A percentile compares a stretch with the other conserved stretches of the same genome.
Evolutionary conservation across 176 grass and related monocot species (phyloP).

Genomic region (Triticum timopheevii): DNA sequence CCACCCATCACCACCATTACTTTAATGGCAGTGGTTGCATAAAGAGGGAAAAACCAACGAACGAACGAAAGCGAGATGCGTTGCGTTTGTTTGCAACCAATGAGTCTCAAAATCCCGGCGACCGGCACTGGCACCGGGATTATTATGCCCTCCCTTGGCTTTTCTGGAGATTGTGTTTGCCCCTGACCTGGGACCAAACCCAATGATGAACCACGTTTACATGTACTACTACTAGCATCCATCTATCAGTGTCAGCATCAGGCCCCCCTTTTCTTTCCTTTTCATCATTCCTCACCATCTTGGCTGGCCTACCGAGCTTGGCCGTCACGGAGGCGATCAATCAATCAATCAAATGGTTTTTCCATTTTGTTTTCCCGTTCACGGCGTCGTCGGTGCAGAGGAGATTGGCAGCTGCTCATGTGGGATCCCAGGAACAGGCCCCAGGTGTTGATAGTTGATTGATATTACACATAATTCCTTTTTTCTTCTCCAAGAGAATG

Average conservation of each 20-base stretch:
- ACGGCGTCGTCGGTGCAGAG: neutral
- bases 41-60: neutral
- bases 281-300: neutral
- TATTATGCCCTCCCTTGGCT: neutral
- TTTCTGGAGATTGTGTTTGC: neutral
- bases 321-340: neutral
- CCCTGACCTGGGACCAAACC: neutral
- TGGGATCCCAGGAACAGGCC: neutral
- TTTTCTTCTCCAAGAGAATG: neutral
- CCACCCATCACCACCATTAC: neutral
- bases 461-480: no score
- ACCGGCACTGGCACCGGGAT: neutral
- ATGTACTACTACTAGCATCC: neutral
- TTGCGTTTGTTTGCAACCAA: neutral
- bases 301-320: constrained; percentile 19
- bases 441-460: neutral
- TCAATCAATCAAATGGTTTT: no score
- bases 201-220: neutral
- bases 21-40: neutral
- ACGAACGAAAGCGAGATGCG: neutral
- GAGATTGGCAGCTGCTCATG: neutral
- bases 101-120: neutral
- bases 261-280: neutral
- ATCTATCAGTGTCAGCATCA: neutral
- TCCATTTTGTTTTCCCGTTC: neutral